phyloP scores from a whole-genome alignment of 2,329 filamentous ascomycete genomes.

The Fusarium pseudocircinatum region DNA sequence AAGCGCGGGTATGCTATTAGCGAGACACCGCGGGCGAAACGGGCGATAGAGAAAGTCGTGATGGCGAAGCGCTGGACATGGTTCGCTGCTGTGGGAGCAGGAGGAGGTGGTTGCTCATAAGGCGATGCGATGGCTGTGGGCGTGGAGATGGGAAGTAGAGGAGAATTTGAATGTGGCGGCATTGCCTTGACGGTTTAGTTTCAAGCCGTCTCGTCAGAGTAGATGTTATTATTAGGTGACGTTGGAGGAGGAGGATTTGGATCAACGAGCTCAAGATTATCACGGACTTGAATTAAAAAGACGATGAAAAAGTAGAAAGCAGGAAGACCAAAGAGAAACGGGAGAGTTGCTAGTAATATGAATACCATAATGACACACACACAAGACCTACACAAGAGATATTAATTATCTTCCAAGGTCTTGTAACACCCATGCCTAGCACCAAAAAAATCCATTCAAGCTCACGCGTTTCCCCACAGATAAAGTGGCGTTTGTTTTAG shows the following conservation, averaged over 20 bases:
- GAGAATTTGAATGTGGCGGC: slow-evolving; percentile 33
- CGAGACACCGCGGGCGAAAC: slow-evolving; percentile 44
- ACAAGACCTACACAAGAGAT: background rate
- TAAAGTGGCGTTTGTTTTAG: slow-evolving; percentile 22
- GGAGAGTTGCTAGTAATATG: slow-evolving; percentile 9
- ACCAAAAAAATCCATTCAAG: slow-evolving; percentile 12
- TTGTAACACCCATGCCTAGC: slow-evolving; percentile 6
- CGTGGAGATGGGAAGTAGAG: slow-evolving; percentile 41
- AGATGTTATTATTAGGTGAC: background rate
- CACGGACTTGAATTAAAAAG: slow-evolving; percentile 12
- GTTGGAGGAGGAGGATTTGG: background rate
- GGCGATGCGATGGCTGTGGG: slow-evolving; percentile 34
- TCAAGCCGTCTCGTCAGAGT: background rate
- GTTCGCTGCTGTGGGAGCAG: slow-evolving; percentile 15
- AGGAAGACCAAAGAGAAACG: slow-evolving; percentile 9
- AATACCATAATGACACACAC: slow-evolving; percentile 11
- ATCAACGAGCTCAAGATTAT: slow-evolving; percentile 14
- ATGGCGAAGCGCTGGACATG: slow-evolving; percentile 40
- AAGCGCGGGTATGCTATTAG: slow-evolving; percentile 44
- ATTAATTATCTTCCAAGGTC: background rate
- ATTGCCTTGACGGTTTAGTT: slow-evolving; percentile 17
- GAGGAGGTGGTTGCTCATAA: background rate
- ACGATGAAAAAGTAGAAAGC: slow-evolving; percentile 15
- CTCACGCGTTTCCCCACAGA: slow-evolving; percentile 45
- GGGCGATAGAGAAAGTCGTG: slow-evolving; percentile 38